These are phyloP conservation scores for Camelina sativa DNA, from an alignment of 345 rosid genomes.

Conservation along the genomic window DNA sequence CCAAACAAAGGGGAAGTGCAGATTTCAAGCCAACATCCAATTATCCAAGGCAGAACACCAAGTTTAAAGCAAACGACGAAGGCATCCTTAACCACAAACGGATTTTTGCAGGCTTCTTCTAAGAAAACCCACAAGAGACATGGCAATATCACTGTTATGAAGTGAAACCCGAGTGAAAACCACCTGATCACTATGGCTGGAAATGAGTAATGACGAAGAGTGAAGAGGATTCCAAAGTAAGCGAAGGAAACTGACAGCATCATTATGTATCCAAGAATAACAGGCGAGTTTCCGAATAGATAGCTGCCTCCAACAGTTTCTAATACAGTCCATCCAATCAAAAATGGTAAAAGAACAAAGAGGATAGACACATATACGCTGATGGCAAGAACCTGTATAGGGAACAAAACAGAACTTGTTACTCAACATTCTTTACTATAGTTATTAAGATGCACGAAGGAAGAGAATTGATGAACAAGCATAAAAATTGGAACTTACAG, in stretches of 20 bases:
- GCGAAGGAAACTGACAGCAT: slow-evolving; percentile 4
- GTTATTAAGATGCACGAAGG: no score
- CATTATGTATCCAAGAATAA: slow-evolving; percentile 18
- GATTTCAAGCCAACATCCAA: slow-evolving; percentile 30
- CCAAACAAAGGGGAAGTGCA: slow-evolving; percentile 29
- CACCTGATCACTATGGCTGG: slow-evolving; percentile 5
- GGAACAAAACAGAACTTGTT: not conserved
- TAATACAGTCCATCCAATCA: slow-evolving; percentile 23
- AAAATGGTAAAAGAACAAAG: slow-evolving; percentile 29
- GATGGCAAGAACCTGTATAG: slow-evolving; percentile 19
- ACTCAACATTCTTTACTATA: no score
- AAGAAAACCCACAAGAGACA: not conserved
- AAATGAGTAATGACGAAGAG: not conserved
- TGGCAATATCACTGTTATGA: not conserved
- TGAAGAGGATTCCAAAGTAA: slow-evolving; percentile 8
- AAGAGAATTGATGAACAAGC: no score
- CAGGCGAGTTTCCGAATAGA: not conserved
- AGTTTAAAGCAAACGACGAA: slow-evolving; percentile 14
- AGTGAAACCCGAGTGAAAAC: slow-evolving; percentile 13
- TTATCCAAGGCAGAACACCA: slow-evolving; percentile 35
- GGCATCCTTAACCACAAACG: not conserved
- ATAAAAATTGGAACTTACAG: no score
- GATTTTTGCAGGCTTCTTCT: slow-evolving; percentile 15
- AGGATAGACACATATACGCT: not conserved
- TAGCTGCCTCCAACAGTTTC: slow-evolving; percentile 17